These are phyloP conservation scores for Aspergillus taichungensis DNA, from an alignment of 495 filamentous ascomycete species.

Conservation along the genomic window DNA sequence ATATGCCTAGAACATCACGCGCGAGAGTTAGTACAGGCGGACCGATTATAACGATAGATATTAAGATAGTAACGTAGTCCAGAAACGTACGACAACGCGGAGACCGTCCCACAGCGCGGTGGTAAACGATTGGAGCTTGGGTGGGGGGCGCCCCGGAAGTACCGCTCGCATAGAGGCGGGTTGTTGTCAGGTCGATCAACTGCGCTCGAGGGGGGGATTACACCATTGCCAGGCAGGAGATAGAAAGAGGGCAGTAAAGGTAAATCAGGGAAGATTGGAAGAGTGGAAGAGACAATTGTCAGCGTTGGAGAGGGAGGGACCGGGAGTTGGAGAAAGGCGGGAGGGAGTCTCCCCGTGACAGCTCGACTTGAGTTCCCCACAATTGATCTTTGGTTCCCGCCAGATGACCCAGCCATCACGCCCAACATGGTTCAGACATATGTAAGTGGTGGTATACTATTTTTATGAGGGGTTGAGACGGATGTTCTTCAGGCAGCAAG, in stretches of 20 bases:
- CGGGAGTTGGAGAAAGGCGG: background rate
- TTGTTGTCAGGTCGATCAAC: constrained; percentile 14
- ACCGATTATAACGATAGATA: background rate
- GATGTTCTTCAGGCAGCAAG: too few species aligned
- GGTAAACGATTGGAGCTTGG: constrained; percentile 81
- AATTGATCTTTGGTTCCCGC: too few species aligned
- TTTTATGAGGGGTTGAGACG: too few species aligned
- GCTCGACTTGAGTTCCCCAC: too few species aligned
- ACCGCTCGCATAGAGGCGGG: constrained; percentile 60
- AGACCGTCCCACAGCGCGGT: constrained; percentile 74
- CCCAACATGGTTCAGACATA: too few species aligned
- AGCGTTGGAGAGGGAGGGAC: background rate
- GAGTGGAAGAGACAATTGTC: background rate
- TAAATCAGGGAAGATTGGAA: background rate
- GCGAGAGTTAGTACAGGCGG: background rate
- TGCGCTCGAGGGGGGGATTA: constrained; percentile 21
- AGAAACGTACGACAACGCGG: constrained; percentile 62
- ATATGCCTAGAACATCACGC: constrained; percentile 54
- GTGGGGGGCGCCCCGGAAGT: constrained; percentile 83
- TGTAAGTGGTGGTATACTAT: too few species aligned
- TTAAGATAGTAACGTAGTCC: constrained; percentile 3
- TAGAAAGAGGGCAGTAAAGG: background rate
- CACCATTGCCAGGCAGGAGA: constrained; percentile 29
- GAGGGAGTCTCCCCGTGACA: too few species aligned
- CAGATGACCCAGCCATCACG: too few species aligned